phyloP scores from a whole-genome alignment of 2,329 filamentous ascomycete genomes.

The Clathrospora elynae region DNA sequence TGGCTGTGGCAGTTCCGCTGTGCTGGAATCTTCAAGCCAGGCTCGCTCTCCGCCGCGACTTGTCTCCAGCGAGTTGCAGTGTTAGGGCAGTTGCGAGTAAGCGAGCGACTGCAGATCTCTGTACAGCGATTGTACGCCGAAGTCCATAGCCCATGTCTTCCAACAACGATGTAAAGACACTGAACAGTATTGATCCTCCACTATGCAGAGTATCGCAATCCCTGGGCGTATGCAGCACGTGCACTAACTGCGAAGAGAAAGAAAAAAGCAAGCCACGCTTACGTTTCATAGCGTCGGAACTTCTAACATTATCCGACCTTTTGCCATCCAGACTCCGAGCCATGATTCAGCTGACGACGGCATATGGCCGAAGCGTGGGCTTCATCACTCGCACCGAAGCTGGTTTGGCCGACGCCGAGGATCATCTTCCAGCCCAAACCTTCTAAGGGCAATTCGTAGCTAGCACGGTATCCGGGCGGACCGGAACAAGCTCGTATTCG shows the following conservation, averaged over 20 bases:
- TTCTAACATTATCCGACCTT: slow-evolving; percentile 6
- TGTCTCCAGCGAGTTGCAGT: slow-evolving; percentile 9
- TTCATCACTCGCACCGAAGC: slow-evolving; percentile 5
- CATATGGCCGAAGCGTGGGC: slow-evolving; percentile 5
- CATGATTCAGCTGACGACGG: slow-evolving; percentile 1
- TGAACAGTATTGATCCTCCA: slow-evolving; percentile 11
- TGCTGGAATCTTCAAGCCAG: slow-evolving; percentile 26
- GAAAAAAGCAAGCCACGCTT: slow-evolving; percentile 15
- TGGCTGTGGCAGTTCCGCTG: slow-evolving; percentile 30
- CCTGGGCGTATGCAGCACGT: slow-evolving; percentile 24
- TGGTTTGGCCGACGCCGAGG: slow-evolving; percentile 1
- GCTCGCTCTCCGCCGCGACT: slow-evolving; percentile 10
- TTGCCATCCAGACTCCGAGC: slow-evolving; percentile 10
- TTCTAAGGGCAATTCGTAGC: slow-evolving; percentile 5
- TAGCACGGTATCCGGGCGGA: slow-evolving; percentile 7
- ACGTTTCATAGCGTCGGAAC: slow-evolving; percentile 21
- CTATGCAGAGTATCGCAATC: slow-evolving; percentile 19
- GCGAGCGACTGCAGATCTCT: slow-evolving; percentile 7
- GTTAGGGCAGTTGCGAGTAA: slow-evolving; percentile 1
- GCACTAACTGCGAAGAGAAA: slow-evolving; percentile 5
- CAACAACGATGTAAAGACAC: slow-evolving; percentile 1
- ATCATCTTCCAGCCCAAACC: slow-evolving; percentile 7
- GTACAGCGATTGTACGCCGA: neutral
- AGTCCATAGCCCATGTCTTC: slow-evolving; percentile 4
- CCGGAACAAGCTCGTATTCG: slow-evolving; percentile 6